phyloP scores from a whole-genome alignment of 495 filamentous ascomycete genomes.

The Aspergillus nidulans region DNA sequence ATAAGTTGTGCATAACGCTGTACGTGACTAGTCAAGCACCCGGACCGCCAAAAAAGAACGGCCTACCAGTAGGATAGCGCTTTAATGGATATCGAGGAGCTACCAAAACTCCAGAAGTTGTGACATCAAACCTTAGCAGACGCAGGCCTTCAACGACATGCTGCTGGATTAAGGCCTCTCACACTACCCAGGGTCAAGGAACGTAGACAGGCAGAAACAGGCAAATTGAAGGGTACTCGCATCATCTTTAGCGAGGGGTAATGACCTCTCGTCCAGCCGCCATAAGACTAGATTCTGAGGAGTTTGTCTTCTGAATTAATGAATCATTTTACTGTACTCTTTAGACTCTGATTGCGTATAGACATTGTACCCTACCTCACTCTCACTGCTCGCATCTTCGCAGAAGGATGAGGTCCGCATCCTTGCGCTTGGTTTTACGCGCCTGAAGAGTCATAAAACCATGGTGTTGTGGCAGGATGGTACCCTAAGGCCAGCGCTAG shows the following conservation, averaged over 20 bases:
- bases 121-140: constrained; percentile 9
- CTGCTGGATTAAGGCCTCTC: not conserved
- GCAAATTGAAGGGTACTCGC: not conserved
- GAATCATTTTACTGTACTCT: not conserved
- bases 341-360: not conserved
- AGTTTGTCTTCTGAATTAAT: not conserved
- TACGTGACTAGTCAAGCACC: not conserved
- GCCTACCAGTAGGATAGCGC: not conserved
- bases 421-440: too few species aligned
- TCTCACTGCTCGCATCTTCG: not conserved
- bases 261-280: not conserved
- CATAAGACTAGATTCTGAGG: not conserved
- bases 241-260: not conserved
- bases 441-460: not conserved
- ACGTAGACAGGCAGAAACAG: not conserved
- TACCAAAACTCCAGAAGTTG: not conserved
- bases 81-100: not conserved
- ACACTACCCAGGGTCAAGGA: not conserved
- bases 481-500: not conserved
- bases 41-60: not conserved
- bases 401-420: not conserved
- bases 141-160: not conserved
- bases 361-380: not conserved
- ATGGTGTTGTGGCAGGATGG: not conserved
- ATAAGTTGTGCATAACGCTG: not conserved